Evolutionary conservation across 2,329 filamentous ascomycete genomes (phyloP).

Genomic region (Colletotrichum lentis): DNA sequence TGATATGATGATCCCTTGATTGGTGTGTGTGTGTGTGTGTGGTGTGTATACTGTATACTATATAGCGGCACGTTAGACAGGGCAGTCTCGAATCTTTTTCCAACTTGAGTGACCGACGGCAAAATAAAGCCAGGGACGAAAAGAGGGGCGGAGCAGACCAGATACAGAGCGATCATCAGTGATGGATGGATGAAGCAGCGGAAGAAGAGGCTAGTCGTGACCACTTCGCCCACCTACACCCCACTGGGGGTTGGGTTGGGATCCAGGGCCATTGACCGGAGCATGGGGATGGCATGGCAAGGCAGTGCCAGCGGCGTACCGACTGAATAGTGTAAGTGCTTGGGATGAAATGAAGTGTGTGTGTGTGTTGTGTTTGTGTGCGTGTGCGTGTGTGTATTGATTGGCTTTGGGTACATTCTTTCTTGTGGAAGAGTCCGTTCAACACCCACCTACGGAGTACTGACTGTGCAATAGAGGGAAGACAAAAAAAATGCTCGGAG

Average conservation of each 20-base stretch:
- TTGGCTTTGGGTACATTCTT: no score
- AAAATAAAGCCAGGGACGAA: slow-evolving; percentile 2
- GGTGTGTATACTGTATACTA: no score
- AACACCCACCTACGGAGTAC: no score
- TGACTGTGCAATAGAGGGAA: background rate
- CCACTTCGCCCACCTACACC: slow-evolving; percentile 34
- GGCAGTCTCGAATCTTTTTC: slow-evolving; percentile 26
- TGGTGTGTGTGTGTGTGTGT: background rate
- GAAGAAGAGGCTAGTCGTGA: slow-evolving; percentile 17
- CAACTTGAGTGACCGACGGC: slow-evolving; percentile 18
- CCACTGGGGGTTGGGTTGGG: slow-evolving; percentile 26
- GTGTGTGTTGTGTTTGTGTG: no score
- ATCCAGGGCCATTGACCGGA: slow-evolving; percentile 23
- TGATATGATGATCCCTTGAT: slow-evolving; percentile 8
- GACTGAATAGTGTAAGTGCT: background rate
- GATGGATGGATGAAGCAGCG: slow-evolving; percentile 15
- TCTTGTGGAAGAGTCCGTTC: no score
- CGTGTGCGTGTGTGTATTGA: background rate
- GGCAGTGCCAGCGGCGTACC: background rate
- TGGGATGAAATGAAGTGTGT: no score
- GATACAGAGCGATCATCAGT: slow-evolving; percentile 17
- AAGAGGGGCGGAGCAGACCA: slow-evolving; percentile 6
- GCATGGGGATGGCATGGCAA: slow-evolving; percentile 12
- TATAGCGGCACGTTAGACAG: background rate
- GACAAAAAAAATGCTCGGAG: background rate